These are phyloP conservation scores for Nicotiana obtusifolia DNA, from an alignment of 257 asterid genomes.

Conservation along the genomic window DNA sequence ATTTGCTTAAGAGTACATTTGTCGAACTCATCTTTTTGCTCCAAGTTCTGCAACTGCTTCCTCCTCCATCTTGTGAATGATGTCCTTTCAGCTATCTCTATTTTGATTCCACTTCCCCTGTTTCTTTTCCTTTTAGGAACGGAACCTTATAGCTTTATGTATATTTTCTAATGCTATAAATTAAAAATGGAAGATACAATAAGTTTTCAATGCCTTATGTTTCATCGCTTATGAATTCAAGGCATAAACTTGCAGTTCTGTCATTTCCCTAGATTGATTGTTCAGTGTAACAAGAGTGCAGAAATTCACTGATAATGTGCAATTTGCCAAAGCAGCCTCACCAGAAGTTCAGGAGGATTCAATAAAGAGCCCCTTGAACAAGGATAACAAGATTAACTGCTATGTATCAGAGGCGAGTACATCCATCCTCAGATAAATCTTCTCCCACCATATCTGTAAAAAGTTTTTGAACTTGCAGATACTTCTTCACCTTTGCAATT, in stretches of 20 bases:
- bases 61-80: background rate
- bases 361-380: background rate
- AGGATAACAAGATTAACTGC: conserved; percentile 10
- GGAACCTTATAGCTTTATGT: background rate
- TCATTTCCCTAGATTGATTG: background rate
- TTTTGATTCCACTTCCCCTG: background rate
- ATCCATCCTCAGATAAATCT: background rate
- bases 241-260: background rate
- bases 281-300: background rate
- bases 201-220: background rate
- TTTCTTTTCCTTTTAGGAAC: background rate
- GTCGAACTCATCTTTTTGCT: background rate
- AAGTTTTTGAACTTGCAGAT: background rate
- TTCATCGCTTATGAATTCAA: background rate
- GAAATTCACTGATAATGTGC: background rate
- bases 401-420: conserved; percentile 19
- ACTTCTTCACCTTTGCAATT: background rate
- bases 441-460: background rate
- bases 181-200: background rate
- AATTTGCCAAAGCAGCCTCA: conserved; percentile 15
- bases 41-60: background rate
- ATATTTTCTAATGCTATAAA: background rate
- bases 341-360: conserved; percentile 15
- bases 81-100: background rate
- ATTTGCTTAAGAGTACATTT: background rate